Base-by-base conservation (phyloP, 331 rosid species). In the Quercus tomentella region DNA sequence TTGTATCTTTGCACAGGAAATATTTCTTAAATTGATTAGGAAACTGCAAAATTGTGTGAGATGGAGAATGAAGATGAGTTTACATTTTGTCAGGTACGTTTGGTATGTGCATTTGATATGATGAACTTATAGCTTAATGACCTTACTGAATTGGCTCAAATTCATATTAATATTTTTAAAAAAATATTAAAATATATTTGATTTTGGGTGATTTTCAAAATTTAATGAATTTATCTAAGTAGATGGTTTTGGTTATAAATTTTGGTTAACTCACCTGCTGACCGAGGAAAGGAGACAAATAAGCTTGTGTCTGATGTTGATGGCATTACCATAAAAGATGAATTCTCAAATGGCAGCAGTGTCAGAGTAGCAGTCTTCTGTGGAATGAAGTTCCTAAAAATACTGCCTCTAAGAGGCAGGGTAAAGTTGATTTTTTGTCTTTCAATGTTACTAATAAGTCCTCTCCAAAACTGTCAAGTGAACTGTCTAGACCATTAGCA, bases 41-140 rank as follows among this genome's bases (percentile, higher is more conserved):
- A 56, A 26, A 23, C 66, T 73, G 3, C 57, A 68, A 41, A 68
- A 41, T 76, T 31, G 45, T 76, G 55, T 31, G 30, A 55, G 52
- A 95, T 89, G 99, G 98, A 89, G 49, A 70, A 3, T 26, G 86
- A 90, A n/a, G 10, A 84, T 20, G 99, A 95, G 81, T 95, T 93
- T 88, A 93, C 98, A 7, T 93, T 95, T 88, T 93, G 94, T 77
- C 89, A 89, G 94, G 97, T 87, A 80, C 80, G 77, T 66, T 75
- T 61, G 73, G 25, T 76, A 30, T 65, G 12, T 45, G 56, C 28
- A 51, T 56, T 28, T 26, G 63, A 61, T 76, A 61, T 56, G 18
- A 55, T 54, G 72, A 58, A 57, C 56, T 63, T 28, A 1, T 56
- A 22, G 49, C 65, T 43, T 23, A 20, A 11, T 45, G 15, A 69